Conservation (phyloP, 371 early-diverging fungal genomes). For the Mortierella sp. region DNA sequence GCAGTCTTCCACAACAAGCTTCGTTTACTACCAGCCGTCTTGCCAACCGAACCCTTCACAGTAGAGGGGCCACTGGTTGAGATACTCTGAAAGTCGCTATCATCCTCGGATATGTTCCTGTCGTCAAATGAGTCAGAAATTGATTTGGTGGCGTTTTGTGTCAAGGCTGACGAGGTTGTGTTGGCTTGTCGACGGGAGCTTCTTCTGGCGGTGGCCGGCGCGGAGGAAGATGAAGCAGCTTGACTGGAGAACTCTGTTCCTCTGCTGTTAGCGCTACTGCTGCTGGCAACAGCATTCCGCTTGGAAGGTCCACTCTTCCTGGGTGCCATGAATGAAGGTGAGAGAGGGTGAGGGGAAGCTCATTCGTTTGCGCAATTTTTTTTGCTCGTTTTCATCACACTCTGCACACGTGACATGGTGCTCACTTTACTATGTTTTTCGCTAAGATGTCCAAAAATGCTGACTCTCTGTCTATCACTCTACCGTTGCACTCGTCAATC, state of each 20-base stretch:
- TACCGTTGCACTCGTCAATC: no score
- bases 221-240: background rate
- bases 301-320: constrained; percentile 25
- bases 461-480: no score
- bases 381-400: background rate
- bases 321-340: constrained; percentile 23
- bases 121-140: background rate
- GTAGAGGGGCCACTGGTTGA: background rate
- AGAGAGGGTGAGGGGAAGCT: background rate
- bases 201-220: background rate
- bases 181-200: background rate
- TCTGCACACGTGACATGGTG: background rate
- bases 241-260: background rate
- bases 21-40: background rate
- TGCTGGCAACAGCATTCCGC: background rate
- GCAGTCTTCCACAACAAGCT: background rate
- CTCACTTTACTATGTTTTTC: no score
- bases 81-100: constrained; percentile 27
- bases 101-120: constrained; percentile 22
- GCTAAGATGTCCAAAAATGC: no score
- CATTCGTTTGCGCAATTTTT: constrained; percentile 17
- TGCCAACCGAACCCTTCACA: background rate
- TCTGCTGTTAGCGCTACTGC: background rate
- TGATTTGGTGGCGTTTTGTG: constrained; percentile 50
- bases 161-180: constrained; percentile 16